phyloP scores from a whole-genome alignment of 164 flowering plant genomes.

The Stephania yunnanensis region DNA sequence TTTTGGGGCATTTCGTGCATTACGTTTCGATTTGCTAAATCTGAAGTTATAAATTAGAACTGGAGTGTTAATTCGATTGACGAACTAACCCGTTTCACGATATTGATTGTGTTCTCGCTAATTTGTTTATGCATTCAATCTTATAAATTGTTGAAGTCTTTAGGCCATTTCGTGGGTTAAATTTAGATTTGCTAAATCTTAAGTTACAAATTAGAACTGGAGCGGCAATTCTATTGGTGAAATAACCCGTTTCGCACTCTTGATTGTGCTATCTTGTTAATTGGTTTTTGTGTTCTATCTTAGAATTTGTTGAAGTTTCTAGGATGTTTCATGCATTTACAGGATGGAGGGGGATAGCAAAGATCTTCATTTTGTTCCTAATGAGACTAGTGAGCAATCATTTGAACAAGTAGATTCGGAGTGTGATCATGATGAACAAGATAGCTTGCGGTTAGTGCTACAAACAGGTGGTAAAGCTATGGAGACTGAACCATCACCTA shows the following conservation, averaged over 20 bases:
- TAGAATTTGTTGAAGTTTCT: background rate
- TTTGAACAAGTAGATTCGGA: conserved; percentile 8
- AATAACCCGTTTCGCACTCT: background rate
- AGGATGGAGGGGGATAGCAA: conserved; percentile 13
- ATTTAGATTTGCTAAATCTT: too few relatives aligned
- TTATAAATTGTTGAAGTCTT: too few relatives aligned
- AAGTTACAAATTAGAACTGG: too few relatives aligned
- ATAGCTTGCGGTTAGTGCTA: background rate
- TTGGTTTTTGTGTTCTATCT: background rate
- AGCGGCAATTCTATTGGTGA: too few relatives aligned
- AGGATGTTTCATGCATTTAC: background rate
- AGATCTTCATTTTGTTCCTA: conserved; percentile 7
- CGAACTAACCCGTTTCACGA: too few relatives aligned
- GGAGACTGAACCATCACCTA: background rate
- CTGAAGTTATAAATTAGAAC: too few relatives aligned
- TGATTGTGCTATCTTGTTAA: background rate
- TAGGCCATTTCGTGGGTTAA: too few relatives aligned
- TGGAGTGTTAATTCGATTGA: too few relatives aligned
- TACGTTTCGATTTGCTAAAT: too few relatives aligned
- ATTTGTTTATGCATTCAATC: too few relatives aligned
- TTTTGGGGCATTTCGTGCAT: too few relatives aligned
- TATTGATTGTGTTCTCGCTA: too few relatives aligned
- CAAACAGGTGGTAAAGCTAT: background rate
- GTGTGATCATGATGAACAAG: conserved; percentile 7
- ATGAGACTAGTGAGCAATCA: conserved; percentile 13